These are phyloP conservation scores for Echium plantagineum DNA, from an alignment of 257 asterid genomes.

Conservation along the genomic window DNA sequence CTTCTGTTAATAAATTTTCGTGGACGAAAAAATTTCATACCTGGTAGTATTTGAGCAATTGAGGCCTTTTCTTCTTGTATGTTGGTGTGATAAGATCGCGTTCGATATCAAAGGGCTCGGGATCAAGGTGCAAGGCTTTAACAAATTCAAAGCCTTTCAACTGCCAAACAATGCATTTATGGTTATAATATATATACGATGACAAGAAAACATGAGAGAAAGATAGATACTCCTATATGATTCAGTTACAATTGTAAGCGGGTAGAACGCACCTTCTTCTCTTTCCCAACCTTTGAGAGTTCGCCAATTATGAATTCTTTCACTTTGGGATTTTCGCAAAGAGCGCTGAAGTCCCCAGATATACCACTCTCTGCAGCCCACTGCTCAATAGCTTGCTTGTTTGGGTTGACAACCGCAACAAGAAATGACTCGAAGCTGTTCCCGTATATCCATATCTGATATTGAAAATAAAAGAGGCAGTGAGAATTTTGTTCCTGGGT, in stretches of 20 bases:
- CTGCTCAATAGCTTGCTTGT: constrained; percentile 45
- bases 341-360: constrained; percentile 53
- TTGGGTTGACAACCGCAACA: background rate
- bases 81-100: constrained; percentile 93
- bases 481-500: constrained; percentile 2
- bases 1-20: too few relatives aligned
- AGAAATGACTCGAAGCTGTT: background rate
- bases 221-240: background rate
- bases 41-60: constrained; percentile 80
- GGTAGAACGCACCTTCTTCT: constrained; percentile 53
- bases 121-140: constrained; percentile 86
- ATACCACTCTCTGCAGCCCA: constrained; percentile 66
- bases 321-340: constrained; percentile 50
- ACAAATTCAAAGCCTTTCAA: constrained; percentile 83
- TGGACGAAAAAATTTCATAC: too few relatives aligned
- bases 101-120: constrained; percentile 91
- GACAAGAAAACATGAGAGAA: too few relatives aligned
- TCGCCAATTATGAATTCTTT: constrained; percentile 62
- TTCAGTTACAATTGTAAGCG: background rate
- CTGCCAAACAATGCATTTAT: constrained; percentile 29
- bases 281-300: constrained; percentile 57
- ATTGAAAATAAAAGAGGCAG: constrained; percentile 2
- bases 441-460: constrained; percentile 9
- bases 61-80: constrained; percentile 91
- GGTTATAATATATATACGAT: constrained; percentile 4